A percentile compares a stretch with the other conserved stretches of the same genome.
phyloP scores from a whole-genome alignment of 2,329 filamentous ascomycete species.

The Paradendryphiella salina region DNA sequence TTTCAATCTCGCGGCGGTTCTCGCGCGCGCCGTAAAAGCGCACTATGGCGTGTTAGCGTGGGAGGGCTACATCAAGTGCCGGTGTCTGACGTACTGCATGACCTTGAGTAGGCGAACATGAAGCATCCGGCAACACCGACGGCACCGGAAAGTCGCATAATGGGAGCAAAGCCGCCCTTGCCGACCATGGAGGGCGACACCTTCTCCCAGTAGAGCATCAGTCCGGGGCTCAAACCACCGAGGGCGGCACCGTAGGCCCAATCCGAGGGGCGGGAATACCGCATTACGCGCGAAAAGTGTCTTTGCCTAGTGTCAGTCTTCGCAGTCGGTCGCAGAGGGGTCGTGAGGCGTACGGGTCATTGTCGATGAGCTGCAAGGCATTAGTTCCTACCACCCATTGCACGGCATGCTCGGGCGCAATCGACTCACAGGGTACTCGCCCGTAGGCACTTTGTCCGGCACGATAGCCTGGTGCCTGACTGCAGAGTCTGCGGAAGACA shows the following conservation, averaged over 20 bases:
- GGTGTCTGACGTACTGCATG: conserved; percentile 66
- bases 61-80: background rate
- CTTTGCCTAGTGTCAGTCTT: conserved; percentile 53
- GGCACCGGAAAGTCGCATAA: conserved; percentile 76
- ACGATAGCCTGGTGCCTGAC: conserved; percentile 55
- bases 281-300: conserved; percentile 86
- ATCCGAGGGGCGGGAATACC: conserved; percentile 84
- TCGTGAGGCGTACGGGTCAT: conserved; percentile 77
- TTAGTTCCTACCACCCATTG: conserved; percentile 37
- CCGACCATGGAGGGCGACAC: conserved; percentile 83
- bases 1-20: conserved; percentile 86
- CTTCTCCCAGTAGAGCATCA: conserved; percentile 79
- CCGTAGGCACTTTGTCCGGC: conserved; percentile 76
- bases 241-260: conserved; percentile 72
- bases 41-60: conserved; percentile 56
- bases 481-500: conserved; percentile 35
- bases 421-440: conserved; percentile 80
- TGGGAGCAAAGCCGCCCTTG: conserved; percentile 76
- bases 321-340: conserved; percentile 9
- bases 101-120: conserved; percentile 82
- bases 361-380: conserved; percentile 83
- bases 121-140: conserved; percentile 79
- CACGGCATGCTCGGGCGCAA: conserved; percentile 14
- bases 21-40: conserved; percentile 95
- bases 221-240: conserved; percentile 70